Evolutionary conservation across 345 rosid species (phyloP).

Genomic region (Eucalyptus pauciflora): DNA sequence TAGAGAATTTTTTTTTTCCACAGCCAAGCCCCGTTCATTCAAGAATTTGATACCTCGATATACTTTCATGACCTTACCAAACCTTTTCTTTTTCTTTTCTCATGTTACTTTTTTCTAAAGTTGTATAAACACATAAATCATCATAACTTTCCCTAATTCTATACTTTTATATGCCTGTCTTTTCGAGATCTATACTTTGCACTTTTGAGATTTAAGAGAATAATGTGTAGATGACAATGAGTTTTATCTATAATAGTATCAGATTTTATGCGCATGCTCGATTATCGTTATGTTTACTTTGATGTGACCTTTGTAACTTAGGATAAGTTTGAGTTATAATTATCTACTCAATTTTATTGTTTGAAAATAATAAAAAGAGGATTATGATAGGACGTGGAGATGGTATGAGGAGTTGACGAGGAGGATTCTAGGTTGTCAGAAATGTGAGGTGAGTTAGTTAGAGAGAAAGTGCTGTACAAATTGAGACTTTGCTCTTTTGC

Average conservation of each 20-base stretch:
- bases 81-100: neutral
- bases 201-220: neutral
- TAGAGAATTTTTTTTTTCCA: neutral
- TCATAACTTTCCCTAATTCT: neutral
- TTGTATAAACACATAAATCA: neutral
- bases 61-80: neutral
- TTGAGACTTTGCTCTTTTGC: neutral
- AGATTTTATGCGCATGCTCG: neutral
- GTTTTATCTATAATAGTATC: neutral
- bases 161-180: neutral
- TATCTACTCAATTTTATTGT: neutral
- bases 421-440: neutral
- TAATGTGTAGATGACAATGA: neutral
- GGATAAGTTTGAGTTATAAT: neutral
- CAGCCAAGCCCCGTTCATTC: neutral
- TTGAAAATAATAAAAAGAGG: neutral
- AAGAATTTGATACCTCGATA: neutral
- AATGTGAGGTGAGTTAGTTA: neutral
- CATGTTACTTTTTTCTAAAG: neutral
- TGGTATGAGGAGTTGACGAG: neutral
- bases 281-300: accelerated
- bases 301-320: neutral
- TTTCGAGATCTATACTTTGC: neutral
- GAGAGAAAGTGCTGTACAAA: neutral
- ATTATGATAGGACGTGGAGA: neutral